phyloP scores from a whole-genome alignment of 2,329 filamentous ascomycete species.

The Claviceps humidiphila region DNA sequence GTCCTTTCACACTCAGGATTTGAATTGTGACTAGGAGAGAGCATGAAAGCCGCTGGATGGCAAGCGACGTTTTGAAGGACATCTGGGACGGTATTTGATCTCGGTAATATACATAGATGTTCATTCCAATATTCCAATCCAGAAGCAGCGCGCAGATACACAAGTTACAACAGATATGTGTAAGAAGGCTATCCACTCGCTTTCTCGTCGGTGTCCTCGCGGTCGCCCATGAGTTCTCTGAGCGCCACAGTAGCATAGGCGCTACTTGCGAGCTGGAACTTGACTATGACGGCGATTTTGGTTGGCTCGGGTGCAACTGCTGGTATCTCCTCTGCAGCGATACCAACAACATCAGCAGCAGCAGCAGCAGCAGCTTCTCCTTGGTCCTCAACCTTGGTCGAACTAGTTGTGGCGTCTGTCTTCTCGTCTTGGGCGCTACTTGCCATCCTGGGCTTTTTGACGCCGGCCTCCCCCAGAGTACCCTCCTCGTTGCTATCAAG shows the following conservation, averaged over 20 bases:
- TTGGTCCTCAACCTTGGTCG: neutral
- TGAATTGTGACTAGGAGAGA: slow-evolving; percentile 2
- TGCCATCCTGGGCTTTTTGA: slow-evolving; percentile 5
- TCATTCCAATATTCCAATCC: neutral
- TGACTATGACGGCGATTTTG: slow-evolving; percentile 54
- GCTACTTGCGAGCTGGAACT: slow-evolving; percentile 63
- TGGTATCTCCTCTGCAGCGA: slow-evolving; percentile 6
- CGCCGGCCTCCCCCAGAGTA: slow-evolving; percentile 1
- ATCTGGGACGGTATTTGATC: neutral
- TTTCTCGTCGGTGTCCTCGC: slow-evolving; percentile 13
- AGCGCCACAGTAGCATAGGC: slow-evolving; percentile 79
- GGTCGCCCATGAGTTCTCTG: slow-evolving; percentile 56
- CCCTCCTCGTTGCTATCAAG: slow-evolving; percentile 8
- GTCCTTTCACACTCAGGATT: neutral
- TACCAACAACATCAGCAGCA: neutral
- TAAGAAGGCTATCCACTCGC: neutral
- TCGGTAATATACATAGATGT: neutral
- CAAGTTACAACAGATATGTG: neutral
- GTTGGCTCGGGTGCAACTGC: slow-evolving; percentile 13
- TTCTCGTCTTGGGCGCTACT: neutral
- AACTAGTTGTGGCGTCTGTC: neutral
- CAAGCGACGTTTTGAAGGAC: neutral
- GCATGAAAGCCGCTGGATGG: slow-evolving; percentile 1
- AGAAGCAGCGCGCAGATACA: neutral
- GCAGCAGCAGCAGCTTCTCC: neutral